Evolutionary conservation across 129 eudicot species (phyloP).

Genomic region (Erigeron canadensis): DNA sequence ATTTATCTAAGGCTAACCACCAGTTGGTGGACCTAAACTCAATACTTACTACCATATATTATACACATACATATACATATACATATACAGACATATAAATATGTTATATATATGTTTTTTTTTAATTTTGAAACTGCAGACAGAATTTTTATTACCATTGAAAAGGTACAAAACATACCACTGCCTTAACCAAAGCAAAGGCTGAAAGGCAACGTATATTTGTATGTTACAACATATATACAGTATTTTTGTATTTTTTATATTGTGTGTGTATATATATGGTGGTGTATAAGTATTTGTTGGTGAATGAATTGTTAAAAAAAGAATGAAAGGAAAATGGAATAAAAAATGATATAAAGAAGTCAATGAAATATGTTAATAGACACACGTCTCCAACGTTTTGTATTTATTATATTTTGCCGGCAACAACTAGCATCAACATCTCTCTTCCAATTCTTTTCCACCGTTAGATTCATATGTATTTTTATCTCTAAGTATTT

Average conservation of each 20-base stretch:
- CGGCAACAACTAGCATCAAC: conserved; percentile 32
- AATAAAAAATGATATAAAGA: conserved; percentile 19
- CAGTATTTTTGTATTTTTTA: no score
- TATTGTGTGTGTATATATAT: no score
- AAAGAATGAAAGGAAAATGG: not conserved
- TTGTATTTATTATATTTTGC: conserved; percentile 29
- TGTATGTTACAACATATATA: no score
- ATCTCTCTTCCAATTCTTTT: not conserved
- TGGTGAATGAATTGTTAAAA: not conserved
- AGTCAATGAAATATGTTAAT: conserved; percentile 31
- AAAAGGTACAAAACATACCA: no score
- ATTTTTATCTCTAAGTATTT: no score
- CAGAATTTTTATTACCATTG: no score
- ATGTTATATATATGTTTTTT: no score
- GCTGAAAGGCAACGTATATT: no score
- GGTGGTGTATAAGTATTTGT: no score
- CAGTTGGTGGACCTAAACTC: conserved; percentile 93
- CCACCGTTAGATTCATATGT: conserved; percentile 1
- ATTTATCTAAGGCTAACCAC: conserved; percentile 64
- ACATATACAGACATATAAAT: not conserved
- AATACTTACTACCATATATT: not conserved
- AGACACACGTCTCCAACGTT: conserved; percentile 46
- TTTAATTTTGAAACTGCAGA: no score
- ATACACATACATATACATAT: not conserved
- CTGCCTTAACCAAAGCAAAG: no score